Evolutionary conservation across 2,329 filamentous ascomycete species (phyloP).

Genomic region (Nannizzia gypsea): DNA sequence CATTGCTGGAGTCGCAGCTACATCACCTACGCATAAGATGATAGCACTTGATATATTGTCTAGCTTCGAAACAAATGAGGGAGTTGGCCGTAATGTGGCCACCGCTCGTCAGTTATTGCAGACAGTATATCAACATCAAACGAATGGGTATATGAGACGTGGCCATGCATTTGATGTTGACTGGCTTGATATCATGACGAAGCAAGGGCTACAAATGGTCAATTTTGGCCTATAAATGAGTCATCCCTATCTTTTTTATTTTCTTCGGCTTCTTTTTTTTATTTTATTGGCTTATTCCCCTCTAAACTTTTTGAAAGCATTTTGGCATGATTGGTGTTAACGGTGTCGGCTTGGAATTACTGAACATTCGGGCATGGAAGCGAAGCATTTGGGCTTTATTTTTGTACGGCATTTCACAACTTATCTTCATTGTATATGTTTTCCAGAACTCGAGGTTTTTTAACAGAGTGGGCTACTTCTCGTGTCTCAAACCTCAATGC

Average conservation of each 20-base stretch:
- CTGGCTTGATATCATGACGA: constrained; percentile 40
- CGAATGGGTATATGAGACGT: constrained; percentile 28
- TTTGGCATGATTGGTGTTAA: not conserved
- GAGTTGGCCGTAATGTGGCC: constrained; percentile 39
- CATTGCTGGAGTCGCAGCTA: constrained; percentile 39
- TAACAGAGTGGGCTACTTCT: no score
- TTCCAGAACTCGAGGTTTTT: no score
- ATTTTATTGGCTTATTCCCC: not conserved
- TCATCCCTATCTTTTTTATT: not conserved
- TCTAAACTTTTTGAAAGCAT: not conserved
- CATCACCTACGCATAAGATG: constrained; percentile 32
- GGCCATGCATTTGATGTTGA: constrained; percentile 36
- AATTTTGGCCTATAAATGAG: constrained; percentile 37
- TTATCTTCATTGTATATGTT: no score
- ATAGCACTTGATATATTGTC: constrained; percentile 39
- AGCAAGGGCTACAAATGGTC: constrained; percentile 37
- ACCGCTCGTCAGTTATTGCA: constrained; percentile 37
- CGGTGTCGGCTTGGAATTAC: not conserved
- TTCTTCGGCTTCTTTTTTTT: not conserved
- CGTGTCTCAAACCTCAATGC: no score
- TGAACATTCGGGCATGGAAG: no score
- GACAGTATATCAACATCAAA: constrained; percentile 39
- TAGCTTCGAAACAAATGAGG: constrained; percentile 34
- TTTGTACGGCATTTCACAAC: no score
- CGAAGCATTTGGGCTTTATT: no score